A percentile compares a stretch with the other conserved stretches of the same genome.
Conservation (phyloP, 2,329 filamentous ascomycete genomes). For the Arachnopeziza araneosa region DNA sequence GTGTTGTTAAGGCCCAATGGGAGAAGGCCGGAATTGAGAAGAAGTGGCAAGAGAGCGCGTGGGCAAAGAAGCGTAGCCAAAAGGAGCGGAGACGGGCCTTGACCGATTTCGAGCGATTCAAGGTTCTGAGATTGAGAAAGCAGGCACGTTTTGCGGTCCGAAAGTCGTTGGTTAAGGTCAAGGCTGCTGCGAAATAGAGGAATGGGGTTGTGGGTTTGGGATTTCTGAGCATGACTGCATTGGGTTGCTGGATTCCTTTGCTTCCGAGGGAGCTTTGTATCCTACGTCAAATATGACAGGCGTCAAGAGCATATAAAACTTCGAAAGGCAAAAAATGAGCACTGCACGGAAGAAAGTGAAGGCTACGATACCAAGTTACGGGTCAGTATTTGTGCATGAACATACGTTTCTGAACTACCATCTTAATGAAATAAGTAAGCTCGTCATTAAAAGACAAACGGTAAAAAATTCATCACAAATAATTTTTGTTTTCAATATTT, state of each 20-base stretch:
- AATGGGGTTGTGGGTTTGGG: constrained; percentile 23
- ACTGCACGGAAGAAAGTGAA: constrained; percentile 3
- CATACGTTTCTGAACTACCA: neutral
- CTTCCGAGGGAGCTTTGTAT: constrained; percentile 57
- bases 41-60: constrained; percentile 88
- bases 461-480: neutral
- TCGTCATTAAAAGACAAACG: neutral
- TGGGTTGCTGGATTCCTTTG: constrained; percentile 55
- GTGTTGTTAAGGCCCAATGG: constrained; percentile 82
- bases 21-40: constrained; percentile 84
- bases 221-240: constrained; percentile 43
- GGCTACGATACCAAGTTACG: neutral
- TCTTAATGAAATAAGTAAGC: neutral
- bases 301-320: constrained; percentile 59
- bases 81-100: constrained; percentile 81
- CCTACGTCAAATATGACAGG: constrained; percentile 57
- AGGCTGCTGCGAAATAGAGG: constrained; percentile 64
- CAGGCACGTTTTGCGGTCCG: constrained; percentile 97
- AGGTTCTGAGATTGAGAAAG: constrained; percentile 99
- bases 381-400: neutral
- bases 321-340: constrained; percentile 34
- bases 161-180: constrained; percentile 93
- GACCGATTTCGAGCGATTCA: constrained; percentile 99
- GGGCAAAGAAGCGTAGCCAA: constrained; percentile 89
- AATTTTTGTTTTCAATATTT: neutral